Base-by-base conservation (phyloP, 768 basidiomycete genomes). In the Leccinum barrowsii region DNA sequence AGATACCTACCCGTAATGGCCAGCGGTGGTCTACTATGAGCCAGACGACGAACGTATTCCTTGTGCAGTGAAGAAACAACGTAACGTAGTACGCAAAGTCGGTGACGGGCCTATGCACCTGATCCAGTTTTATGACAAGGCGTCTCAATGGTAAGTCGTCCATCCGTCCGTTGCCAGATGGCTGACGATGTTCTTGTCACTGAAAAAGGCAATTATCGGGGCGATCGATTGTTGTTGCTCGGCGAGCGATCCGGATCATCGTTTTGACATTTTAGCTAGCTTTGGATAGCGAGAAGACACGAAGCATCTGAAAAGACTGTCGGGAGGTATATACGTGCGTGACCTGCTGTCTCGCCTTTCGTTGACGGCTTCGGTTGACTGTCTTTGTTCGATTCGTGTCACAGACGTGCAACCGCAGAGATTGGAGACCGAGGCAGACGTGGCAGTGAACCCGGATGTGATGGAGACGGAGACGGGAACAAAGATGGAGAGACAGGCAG, bases 41-140 rank as follows among this genome's bases (percentile, higher is more conserved):
- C 79, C 82, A 8, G 82, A 85, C 44, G 82, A 87, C 49, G 70
- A 76, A 1, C 70, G 68, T 0, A 80, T 93, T n/a, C 89, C 89
- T 35, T 37, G 64, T 59, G 50, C 70, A 67, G 56, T 73, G 55
- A 72, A 54, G 63, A 73, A 63, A 52, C 63, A 71, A 37, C 67
- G 64, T 7, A 66, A 59, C 48, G 24, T 26, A 26, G 68, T 68
- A 30, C 70, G 74, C 56, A 63, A 63, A 61, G 76, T 74, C 49
- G 75, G 74, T 21, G 76, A 79, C 28, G 75, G 75, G 11, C 75
- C 75, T 24, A 53, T 84, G 4, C 83, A 86, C 67, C 78, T 93
- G 46, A 81, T 94, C n/a, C 85, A 83, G 50, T 96, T 93, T 74
- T 95, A 80, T 69, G 92, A 94, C 67, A 82, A 81, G 53, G 67